Conservation (phyloP, 2,329 filamentous ascomycete species). For the Cladophialophora carrionii region DNA sequence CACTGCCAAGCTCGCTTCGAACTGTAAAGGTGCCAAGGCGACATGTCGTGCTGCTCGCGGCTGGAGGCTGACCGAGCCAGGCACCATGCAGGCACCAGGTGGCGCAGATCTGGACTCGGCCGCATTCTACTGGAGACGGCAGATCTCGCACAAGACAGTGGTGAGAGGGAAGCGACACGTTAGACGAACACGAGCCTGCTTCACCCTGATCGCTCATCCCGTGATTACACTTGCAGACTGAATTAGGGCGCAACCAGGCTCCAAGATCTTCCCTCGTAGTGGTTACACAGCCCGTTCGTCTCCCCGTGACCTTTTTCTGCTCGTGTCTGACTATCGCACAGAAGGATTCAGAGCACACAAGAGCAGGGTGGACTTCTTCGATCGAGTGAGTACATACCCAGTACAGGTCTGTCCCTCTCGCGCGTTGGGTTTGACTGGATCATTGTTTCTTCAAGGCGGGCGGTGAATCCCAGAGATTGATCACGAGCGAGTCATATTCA, state of each 20-base stretch:
- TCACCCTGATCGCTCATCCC: background rate
- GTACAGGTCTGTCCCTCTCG: background rate
- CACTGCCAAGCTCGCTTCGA: background rate
- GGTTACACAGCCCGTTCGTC: background rate
- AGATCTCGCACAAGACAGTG: background rate
- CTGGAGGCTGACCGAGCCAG: background rate
- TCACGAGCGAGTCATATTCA: background rate
- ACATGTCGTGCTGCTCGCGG: background rate
- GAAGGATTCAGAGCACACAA: background rate
- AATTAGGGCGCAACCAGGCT: background rate
- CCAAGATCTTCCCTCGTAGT: background rate
- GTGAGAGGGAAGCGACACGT: background rate
- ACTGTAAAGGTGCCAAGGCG: background rate
- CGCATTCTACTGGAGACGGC: background rate
- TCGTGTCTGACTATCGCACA: background rate
- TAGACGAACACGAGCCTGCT: background rate
- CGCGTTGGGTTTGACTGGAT: background rate
- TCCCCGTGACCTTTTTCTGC: background rate
- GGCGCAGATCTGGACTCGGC: background rate
- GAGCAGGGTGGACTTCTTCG: background rate
- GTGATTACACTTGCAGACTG: background rate
- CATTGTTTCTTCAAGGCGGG: background rate
- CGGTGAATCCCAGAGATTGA: background rate
- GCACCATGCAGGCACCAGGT: background rate
- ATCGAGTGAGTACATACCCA: constrained; percentile 4